Percentiles rank a stretch among this genome's conserved stretches.
These are phyloP conservation scores for Casuarina glauca DNA, from an alignment of 306 rosid species.

Conservation along the genomic window DNA sequence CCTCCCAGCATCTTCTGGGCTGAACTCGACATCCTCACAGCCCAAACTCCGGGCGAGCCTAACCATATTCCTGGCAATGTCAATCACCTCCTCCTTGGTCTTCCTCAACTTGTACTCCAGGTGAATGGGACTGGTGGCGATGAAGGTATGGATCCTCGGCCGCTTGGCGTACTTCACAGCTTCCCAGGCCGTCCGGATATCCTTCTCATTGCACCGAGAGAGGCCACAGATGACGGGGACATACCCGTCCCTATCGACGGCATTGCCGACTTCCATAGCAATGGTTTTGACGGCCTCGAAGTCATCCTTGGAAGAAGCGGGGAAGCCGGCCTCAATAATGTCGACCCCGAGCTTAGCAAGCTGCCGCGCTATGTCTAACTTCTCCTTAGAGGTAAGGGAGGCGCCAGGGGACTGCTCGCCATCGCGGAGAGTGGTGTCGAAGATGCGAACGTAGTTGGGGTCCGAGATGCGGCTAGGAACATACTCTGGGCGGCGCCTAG, in stretches of 20 bases:
- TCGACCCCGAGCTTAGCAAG: slow-evolving; percentile 88
- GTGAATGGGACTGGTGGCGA: slow-evolving; percentile 89
- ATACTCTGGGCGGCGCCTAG: slow-evolving; percentile 64
- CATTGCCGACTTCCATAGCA: slow-evolving; percentile 76
- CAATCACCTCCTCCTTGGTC: slow-evolving; percentile 64
- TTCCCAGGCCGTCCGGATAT: slow-evolving; percentile 85
- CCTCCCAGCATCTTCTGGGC: slow-evolving; percentile 99
- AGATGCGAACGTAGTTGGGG: slow-evolving; percentile 74
- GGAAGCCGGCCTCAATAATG: slow-evolving; percentile 91
- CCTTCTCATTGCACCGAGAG: slow-evolving; percentile 80
- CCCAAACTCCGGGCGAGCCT: slow-evolving; percentile 82
- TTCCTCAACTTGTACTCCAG: slow-evolving; percentile 80
- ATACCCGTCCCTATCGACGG: slow-evolving; percentile 61
- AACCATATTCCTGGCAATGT: slow-evolving; percentile 76
- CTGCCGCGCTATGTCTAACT: slow-evolving; percentile 84
- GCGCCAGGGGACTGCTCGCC: slow-evolving; percentile 99
- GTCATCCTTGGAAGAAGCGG: slow-evolving; percentile 81
- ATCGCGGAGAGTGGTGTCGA: slow-evolving; percentile 97
- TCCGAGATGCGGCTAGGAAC: slow-evolving; percentile 83
- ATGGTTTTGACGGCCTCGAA: slow-evolving; percentile 75
- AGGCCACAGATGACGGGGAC: slow-evolving; percentile 92
- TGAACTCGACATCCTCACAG: slow-evolving; percentile 84
- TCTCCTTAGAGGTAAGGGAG: slow-evolving; percentile 84
- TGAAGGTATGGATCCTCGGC: slow-evolving; percentile 84
- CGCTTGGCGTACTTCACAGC: slow-evolving; percentile 81